These are phyloP conservation scores for Brassica hybrid DNA, from an alignment of 441 rosid species.

Conservation along the genomic window DNA sequence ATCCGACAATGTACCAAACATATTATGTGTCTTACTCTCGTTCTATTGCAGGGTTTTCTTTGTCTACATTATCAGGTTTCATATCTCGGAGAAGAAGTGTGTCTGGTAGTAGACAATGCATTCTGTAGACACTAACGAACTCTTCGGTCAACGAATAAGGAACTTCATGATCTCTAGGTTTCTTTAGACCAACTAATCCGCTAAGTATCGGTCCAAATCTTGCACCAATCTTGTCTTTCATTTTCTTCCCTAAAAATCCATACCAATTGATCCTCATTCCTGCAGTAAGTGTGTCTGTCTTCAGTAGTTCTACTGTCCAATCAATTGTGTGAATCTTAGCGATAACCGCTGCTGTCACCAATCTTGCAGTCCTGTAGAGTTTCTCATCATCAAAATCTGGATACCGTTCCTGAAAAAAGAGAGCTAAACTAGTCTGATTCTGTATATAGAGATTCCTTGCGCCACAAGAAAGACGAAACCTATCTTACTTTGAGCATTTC, in stretches of 20 bases:
- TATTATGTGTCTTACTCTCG: slow-evolving; percentile 45
- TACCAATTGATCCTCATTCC: slow-evolving; percentile 83
- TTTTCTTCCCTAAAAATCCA: slow-evolving; percentile 68
- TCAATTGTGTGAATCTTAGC: slow-evolving; percentile 86
- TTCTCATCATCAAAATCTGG: slow-evolving; percentile 64
- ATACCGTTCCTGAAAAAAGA: slow-evolving; percentile 48
- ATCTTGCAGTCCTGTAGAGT: slow-evolving; percentile 44
- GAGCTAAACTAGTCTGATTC: background rate
- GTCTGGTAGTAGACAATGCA: slow-evolving; percentile 72
- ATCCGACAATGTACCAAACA: background rate
- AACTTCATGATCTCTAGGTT: slow-evolving; percentile 73
- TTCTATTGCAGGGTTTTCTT: slow-evolving; percentile 46
- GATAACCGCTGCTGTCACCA: slow-evolving; percentile 65
- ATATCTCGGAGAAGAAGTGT: slow-evolving; percentile 56
- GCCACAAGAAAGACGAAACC: too few relatives aligned
- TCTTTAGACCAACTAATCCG: slow-evolving; percentile 68
- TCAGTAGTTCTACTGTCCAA: slow-evolving; percentile 75
- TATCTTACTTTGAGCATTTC: too few relatives aligned
- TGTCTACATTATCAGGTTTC: slow-evolving; percentile 42
- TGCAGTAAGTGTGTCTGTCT: slow-evolving; percentile 65
- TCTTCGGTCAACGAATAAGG: slow-evolving; percentile 73
- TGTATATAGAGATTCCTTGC: background rate
- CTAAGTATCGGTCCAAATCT: slow-evolving; percentile 56
- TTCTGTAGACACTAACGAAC: slow-evolving; percentile 67
- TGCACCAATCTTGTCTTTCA: slow-evolving; percentile 66